A percentile compares a stretch with the other conserved stretches of the same genome.
Evolutionary conservation across 805 yeast genomes (phyloP).

Genomic region (Kazachstania taianensis): DNA sequence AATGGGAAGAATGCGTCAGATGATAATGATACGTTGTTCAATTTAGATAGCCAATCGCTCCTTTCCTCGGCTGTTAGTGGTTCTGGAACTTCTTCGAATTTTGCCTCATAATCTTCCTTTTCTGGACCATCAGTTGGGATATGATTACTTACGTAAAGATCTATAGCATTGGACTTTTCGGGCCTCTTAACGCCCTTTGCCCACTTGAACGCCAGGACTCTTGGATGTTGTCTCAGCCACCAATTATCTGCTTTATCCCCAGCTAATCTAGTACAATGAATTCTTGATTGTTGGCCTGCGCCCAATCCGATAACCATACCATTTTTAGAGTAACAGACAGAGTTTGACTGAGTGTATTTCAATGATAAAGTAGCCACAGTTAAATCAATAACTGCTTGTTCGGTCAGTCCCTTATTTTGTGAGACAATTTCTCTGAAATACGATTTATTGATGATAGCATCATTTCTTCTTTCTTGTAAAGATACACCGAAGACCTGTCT

Average conservation of each 20-base stretch:
- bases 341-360: constrained; percentile 96
- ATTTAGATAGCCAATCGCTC: constrained; percentile 72
- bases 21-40: constrained; percentile 79
- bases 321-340: constrained; percentile 95
- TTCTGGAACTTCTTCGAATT: constrained; percentile 72
- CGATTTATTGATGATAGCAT: constrained; percentile 84
- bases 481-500: constrained; percentile 95
- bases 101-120: constrained; percentile 81
- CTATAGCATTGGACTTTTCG: constrained; percentile 96
- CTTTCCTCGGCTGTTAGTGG: constrained; percentile 80
- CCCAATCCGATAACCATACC: constrained; percentile 99
- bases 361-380: constrained; percentile 96
- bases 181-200: constrained; percentile 97
- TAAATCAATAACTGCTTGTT: constrained; percentile 86
- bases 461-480: constrained; percentile 94
- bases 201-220: constrained; percentile 88
- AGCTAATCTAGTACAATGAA: constrained; percentile 97
- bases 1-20: constrained; percentile 99
- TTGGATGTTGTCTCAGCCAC: constrained; percentile 99
- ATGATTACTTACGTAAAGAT: constrained; percentile 82
- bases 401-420: constrained; percentile 73
- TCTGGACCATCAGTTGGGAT: constrained; percentile 90
- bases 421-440: constrained; percentile 90
- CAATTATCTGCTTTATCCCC: constrained; percentile 99
- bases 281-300: constrained; percentile 99